Evolutionary conservation across 2,329 filamentous ascomycete species (phyloP), one percentile per base, ranked within the genome.

Genomic region (Aspergillus proliferans): DNA sequence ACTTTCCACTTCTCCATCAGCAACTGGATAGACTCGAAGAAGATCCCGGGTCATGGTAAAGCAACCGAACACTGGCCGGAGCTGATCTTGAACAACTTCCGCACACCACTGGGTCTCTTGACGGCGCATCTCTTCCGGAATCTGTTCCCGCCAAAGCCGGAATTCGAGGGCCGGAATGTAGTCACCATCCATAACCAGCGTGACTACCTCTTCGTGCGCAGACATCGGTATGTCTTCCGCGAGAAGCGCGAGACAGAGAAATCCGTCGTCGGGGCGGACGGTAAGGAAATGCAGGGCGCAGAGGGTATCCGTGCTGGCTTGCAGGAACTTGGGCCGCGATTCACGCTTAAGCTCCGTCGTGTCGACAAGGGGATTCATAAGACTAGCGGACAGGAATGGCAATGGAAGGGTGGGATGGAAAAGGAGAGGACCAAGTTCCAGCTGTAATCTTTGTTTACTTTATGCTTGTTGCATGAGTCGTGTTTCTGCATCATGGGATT

Each of bases 391-490:
- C 81, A 89, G 58, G 88, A 95, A 65, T 97, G 93, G 92, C 83
- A 96, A 67, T 98, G 93, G 93, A 94, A 95, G 74, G 86, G 87
- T 9, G 84, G 84, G 66, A 94, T 93, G 85, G 93, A 98, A 75
- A 96, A 96, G 76, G 78, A 87, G 64, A 80, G 93, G 62, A 97
- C 92, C 58, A 85, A 88, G 67, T 98, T 97, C 75, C 93, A 94
- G 71, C 76, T 98, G 65, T 97, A 59, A 58, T 18, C 45, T 48
- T 18, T 24, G 48, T 54, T 38, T 47, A 18, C 49, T 55, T 47
- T 36, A 47, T 47, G 42, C 41, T 36, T 54, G 41, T 58, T 54
- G 53, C 57, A 60, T 59, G 54, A 22, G 4, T 22, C 21, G 19
- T 24, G 19, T 26, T 46, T 24, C 19, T 39, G 43, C 34, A 40